Evolutionary conservation across 805 yeast species (phyloP), one percentile per base, ranked within the genome.

Genomic region (Sugiyamaella qingdaonensis): DNA sequence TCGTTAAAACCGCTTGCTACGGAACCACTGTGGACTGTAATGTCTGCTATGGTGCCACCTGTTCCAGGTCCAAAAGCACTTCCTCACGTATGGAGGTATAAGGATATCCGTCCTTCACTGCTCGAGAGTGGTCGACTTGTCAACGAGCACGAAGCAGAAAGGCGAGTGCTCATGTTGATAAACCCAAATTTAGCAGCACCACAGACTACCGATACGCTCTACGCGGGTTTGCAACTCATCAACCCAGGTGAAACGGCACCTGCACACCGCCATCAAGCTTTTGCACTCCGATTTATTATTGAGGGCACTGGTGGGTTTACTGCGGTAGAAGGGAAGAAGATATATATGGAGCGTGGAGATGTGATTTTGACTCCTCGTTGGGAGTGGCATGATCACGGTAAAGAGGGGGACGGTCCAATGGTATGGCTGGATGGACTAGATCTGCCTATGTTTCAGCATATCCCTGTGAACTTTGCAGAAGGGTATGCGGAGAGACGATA

Each of bases 301-400:
- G 53, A 50, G 29, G 53, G 53, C 10, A 19, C 29, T 46, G 51
- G 51, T 10, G 53, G 53, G 10, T 50, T 50, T 46, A 50, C 53
- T 27, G 53, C 53, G 2, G 52, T 50, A 7, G 51, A 46, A 11
- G 53, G 53, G n/a, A 31, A 47, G 19, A 50, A 47, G 18, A 4
- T 50, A n/a, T 46, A 50, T 35, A 50, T 50, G 53, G 45, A 50
- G 14, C 42, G 53, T 4, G 53, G 53, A 13, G 53, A 50, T 21
- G 31, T 50, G 18, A 50, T 50, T 37, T 10, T 50, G 14, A 50
- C 53, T 4, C 53, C 53, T 31, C 29, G 51, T 9, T 50, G 53
- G 53, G 37, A 29, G 9, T 50, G 53, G 53, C 53, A 50, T 19
- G 53, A 50, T 33, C 53, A 50, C 34, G 53, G 53, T 14, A 50